Conservation (phyloP, 148 eudicot genomes). For the Fagopyrum homotropicum region DNA sequence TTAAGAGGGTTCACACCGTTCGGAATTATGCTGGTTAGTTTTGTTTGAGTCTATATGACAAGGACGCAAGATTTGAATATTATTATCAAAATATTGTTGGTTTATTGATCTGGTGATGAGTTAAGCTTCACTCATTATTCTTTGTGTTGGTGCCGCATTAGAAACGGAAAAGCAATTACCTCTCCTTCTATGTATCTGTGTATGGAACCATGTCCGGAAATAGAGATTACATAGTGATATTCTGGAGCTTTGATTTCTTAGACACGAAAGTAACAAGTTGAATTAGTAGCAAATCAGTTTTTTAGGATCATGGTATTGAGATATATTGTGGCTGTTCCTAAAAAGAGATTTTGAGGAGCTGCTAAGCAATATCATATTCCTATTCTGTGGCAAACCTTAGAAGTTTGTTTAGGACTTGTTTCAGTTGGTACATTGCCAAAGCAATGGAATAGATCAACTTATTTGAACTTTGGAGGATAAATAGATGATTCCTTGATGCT, state of each 20-base stretch:
- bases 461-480: neutral
- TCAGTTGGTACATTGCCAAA: neutral
- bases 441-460: neutral
- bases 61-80: neutral
- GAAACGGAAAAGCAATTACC: neutral
- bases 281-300: neutral
- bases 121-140: neutral
- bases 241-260: neutral
- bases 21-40: constrained; percentile 75
- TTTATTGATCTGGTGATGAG: too few species aligned
- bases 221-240: neutral
- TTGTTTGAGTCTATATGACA: neutral
- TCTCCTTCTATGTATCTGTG: neutral
- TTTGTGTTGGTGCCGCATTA: neutral
- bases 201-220: neutral
- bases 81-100: neutral
- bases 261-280: neutral
- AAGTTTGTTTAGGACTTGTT: neutral
- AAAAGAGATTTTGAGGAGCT: neutral
- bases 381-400: neutral
- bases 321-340: neutral
- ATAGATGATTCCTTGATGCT: neutral
- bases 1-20: constrained; percentile 81
- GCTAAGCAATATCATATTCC: neutral
- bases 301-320: neutral